Evolutionary conservation across 2,329 filamentous ascomycete species (phyloP).

Genomic region (Xylariaceae sp.): DNA sequence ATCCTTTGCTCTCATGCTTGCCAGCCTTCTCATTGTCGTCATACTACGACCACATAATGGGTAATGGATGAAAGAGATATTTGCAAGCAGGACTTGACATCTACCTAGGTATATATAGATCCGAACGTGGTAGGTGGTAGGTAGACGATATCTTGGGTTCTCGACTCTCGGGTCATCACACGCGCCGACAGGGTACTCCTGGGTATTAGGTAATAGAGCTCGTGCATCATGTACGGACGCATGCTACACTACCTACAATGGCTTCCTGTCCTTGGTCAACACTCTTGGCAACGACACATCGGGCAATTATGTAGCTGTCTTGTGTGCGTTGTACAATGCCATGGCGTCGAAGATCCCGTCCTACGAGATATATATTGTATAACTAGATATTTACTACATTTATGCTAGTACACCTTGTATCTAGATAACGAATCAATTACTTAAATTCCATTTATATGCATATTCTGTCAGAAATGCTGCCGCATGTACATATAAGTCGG

Average conservation of each 20-base stretch:
- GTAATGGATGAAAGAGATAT: not conserved
- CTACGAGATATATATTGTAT: not conserved
- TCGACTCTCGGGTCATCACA: not conserved
- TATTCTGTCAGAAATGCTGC: not conserved
- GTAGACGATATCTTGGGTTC: not conserved
- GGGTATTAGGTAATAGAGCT: not conserved
- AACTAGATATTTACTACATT: not conserved
- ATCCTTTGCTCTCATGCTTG: constrained; percentile 57
- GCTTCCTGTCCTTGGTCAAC: not conserved
- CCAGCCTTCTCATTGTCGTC: constrained; percentile 55
- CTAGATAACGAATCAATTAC: not conserved
- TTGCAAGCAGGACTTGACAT: not conserved
- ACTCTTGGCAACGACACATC: not conserved
- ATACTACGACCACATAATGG: constrained; percentile 41
- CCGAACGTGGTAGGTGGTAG: not conserved
- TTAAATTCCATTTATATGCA: not conserved
- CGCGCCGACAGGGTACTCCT: not conserved
- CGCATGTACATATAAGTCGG: not conserved
- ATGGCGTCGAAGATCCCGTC: not conserved
- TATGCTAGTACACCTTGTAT: not conserved
- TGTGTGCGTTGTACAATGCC: not conserved
- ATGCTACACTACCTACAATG: not conserved
- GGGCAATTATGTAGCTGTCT: not conserved
- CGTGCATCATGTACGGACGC: not conserved
- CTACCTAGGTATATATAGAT: not conserved